Evolutionary conservation across 2,329 filamentous ascomycete species (phyloP).

Genomic region (Neofusicoccum laricinum): DNA sequence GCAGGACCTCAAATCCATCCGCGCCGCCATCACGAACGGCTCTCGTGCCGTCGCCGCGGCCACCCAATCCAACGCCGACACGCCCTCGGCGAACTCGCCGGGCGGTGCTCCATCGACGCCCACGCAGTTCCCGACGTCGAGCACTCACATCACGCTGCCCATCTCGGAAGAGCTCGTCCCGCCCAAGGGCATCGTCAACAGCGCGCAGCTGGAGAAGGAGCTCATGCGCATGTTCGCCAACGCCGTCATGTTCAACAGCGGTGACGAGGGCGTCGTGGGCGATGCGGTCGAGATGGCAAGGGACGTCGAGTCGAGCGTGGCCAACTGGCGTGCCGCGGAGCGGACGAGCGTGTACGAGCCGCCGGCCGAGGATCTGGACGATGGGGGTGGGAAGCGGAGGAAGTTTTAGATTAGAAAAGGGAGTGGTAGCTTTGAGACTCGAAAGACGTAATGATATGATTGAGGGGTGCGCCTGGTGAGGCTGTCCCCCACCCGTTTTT

Average conservation of each 20-base stretch:
- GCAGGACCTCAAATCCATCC: constrained; percentile 52
- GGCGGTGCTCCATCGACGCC: constrained; percentile 31
- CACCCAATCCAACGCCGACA: constrained; percentile 54
- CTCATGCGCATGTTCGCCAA: constrained; percentile 97
- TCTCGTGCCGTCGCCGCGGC: constrained; percentile 58
- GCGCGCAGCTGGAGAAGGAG: constrained; percentile 86
- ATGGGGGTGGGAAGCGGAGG: constrained; percentile 6
- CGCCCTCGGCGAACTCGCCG: constrained; percentile 59
- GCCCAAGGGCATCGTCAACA: constrained; percentile 89
- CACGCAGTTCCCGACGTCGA: constrained; percentile 27
- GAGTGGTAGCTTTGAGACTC: no score
- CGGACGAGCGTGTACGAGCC: constrained; percentile 21
- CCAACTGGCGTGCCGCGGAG: constrained; percentile 73
- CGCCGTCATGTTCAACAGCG: constrained; percentile 96
- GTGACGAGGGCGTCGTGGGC: constrained; percentile 84
- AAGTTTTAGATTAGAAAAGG: not conserved
- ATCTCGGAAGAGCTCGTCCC: constrained; percentile 75
- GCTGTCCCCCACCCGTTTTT: no score
- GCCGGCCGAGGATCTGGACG: constrained; percentile 24
- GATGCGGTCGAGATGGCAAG: constrained; percentile 88
- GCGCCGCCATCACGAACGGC: constrained; percentile 47
- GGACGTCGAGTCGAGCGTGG: constrained; percentile 76
- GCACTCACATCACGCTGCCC: constrained; percentile 46
- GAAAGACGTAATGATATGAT: no score
- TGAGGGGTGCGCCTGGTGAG: no score